phyloP scores from a whole-genome alignment of 257 asterid species.

The Solanum bukasovii region DNA sequence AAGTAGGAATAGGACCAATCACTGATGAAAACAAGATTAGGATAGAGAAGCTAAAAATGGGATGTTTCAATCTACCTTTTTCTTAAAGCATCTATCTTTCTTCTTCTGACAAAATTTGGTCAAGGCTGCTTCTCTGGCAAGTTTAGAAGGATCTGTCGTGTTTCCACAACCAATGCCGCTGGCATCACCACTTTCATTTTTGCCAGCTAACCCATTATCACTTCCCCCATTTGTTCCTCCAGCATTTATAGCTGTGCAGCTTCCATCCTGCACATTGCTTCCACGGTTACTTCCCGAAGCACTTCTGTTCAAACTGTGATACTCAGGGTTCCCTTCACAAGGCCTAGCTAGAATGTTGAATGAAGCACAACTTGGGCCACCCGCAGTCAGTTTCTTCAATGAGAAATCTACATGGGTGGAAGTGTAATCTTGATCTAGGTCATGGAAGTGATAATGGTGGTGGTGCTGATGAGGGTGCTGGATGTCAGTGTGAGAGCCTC shows the following conservation, averaged over 20 bases:
- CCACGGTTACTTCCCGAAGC: constrained; percentile 63
- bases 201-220: constrained; percentile 43
- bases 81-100: constrained; percentile 59
- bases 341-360: constrained; percentile 34
- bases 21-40: not conserved
- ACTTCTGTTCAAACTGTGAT: constrained; percentile 48
- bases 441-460: constrained; percentile 19
- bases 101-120: constrained; percentile 64
- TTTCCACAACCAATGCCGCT: constrained; percentile 34
- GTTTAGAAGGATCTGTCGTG: constrained; percentile 35
- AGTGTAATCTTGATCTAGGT: constrained; percentile 21
- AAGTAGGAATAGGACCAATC: not conserved
- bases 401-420: constrained; percentile 28
- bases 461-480: constrained; percentile 31
- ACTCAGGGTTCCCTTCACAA: constrained; percentile 21
- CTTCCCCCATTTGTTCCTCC: constrained; percentile 56
- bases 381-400: constrained; percentile 34
- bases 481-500: constrained; percentile 2
- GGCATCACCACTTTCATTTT: constrained; percentile 51
- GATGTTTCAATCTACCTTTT: constrained; percentile 36
- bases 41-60: not conserved
- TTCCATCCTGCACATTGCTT: constrained; percentile 52
- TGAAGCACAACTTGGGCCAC: constrained; percentile 36
- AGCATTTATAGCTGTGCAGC: constrained; percentile 37
- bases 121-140: constrained; percentile 60